phyloP scores from a whole-genome alignment of 2,329 filamentous ascomycete species.

The Diaporthe ampelina region DNA sequence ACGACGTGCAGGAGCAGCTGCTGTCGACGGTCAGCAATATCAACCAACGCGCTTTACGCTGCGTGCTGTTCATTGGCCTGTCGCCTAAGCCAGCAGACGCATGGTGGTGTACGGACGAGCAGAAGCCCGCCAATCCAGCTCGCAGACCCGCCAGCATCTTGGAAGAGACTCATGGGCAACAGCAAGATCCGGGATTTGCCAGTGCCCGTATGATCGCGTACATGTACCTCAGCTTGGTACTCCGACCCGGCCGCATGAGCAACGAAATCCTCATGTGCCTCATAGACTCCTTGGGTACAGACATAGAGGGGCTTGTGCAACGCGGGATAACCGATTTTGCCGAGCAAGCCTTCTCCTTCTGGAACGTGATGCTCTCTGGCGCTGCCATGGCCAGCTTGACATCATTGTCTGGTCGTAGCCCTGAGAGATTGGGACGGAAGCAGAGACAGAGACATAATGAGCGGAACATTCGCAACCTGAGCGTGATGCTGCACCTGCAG shows the following conservation, averaged over 20 bases:
- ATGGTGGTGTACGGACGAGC: constrained; percentile 18
- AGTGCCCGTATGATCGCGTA: constrained; percentile 59
- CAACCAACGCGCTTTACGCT: background rate
- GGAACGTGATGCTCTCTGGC: constrained; percentile 7
- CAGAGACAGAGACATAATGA: background rate
- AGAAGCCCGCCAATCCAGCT: background rate
- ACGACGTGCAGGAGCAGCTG: constrained; percentile 7
- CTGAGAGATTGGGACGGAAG: background rate
- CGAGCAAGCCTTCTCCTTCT: constrained; percentile 14
- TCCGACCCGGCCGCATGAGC: constrained; percentile 55
- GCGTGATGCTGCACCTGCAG: constrained; percentile 13
- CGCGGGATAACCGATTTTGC: background rate
- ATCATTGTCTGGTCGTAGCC: background rate
- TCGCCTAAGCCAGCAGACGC: constrained; percentile 24
- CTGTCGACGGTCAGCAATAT: background rate
- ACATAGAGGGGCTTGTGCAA: background rate
- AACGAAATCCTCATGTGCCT: constrained; percentile 54
- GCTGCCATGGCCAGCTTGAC: constrained; percentile 15
- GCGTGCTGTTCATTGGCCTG: constrained; percentile 24
- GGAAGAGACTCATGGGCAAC: background rate
- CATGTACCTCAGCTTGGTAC: constrained; percentile 61
- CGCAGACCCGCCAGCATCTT: background rate
- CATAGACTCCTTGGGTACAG: background rate
- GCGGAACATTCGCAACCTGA: background rate
- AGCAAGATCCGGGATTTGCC: background rate